Evolutionary conservation across 2,329 filamentous ascomycete species (phyloP).

Genomic region (Saccharata proteae): DNA sequence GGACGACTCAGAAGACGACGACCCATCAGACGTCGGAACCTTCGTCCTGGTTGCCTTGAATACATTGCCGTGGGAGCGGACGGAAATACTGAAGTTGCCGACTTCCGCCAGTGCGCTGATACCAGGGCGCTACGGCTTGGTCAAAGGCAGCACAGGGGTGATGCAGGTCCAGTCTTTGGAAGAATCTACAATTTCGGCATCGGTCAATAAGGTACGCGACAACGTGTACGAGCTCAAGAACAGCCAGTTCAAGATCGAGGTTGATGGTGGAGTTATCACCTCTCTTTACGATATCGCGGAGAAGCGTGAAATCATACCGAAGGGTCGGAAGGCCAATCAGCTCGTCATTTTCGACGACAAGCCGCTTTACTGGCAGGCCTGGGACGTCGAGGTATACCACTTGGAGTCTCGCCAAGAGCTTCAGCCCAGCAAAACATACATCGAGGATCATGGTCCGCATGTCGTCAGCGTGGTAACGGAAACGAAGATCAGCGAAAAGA

Average conservation of each 20-base stretch:
- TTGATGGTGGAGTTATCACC: slow-evolving; percentile 66
- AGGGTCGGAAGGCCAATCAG: slow-evolving; percentile 69
- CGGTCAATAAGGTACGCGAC: slow-evolving; percentile 38
- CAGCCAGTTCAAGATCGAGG: slow-evolving; percentile 57
- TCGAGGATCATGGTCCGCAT: slow-evolving; percentile 60
- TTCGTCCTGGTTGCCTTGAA: slow-evolving; percentile 65
- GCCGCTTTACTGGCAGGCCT: slow-evolving; percentile 92
- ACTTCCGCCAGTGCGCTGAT: too few species aligned
- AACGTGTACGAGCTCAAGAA: slow-evolving; percentile 73
- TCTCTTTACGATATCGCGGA: slow-evolving; percentile 68
- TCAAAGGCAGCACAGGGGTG: slow-evolving; percentile 35
- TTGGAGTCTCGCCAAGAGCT: slow-evolving; percentile 76
- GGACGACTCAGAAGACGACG: too few species aligned
- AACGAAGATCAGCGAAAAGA: slow-evolving; percentile 77
- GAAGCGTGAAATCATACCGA: slow-evolving; percentile 65
- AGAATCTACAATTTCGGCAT: slow-evolving; percentile 23
- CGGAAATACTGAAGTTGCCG: slow-evolving; percentile 57
- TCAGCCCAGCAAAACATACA: slow-evolving; percentile 51
- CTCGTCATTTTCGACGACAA: slow-evolving; percentile 95
- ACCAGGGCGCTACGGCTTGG: slow-evolving; percentile 27
- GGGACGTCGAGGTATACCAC: slow-evolving; percentile 97
- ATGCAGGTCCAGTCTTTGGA: slow-evolving; percentile 21
- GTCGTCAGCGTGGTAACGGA: slow-evolving; percentile 72
- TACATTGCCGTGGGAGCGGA: slow-evolving; percentile 75
- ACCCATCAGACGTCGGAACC: too few species aligned